Evolutionary conservation across 2,329 filamentous ascomycete species (phyloP).

Genomic region (Fusarium sp.): DNA sequence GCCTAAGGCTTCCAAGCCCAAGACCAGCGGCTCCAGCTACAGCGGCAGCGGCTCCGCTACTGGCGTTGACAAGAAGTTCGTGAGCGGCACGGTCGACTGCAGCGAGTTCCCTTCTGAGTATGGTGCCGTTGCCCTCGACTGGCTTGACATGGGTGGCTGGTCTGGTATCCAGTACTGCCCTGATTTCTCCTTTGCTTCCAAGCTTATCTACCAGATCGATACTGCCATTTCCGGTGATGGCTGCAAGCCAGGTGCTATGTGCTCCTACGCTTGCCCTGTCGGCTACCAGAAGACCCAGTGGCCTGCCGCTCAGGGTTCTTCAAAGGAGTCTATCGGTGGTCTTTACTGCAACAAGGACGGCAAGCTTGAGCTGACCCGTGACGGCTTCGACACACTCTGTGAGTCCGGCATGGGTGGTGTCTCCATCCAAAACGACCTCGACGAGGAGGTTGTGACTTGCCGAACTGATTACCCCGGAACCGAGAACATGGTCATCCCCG

Average conservation of each 20-base stretch:
- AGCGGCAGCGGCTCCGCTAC: slow-evolving; percentile 43
- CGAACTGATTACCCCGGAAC: slow-evolving; percentile 96
- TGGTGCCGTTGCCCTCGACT: slow-evolving; percentile 77
- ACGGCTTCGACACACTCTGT: slow-evolving; percentile 76
- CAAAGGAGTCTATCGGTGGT: slow-evolving; percentile 88
- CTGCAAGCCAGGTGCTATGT: slow-evolving; percentile 76
- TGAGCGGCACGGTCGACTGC: slow-evolving; percentile 78
- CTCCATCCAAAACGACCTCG: slow-evolving; percentile 79
- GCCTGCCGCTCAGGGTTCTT: slow-evolving; percentile 80
- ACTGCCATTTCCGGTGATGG: slow-evolving; percentile 69
- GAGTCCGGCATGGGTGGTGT: slow-evolving; percentile 77
- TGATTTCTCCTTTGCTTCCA: slow-evolving; percentile 59
- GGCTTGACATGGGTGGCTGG: slow-evolving; percentile 79
- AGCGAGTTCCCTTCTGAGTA: slow-evolving; percentile 80
- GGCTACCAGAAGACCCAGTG: slow-evolving; percentile 95
- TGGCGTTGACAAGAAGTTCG: slow-evolving; percentile 77
- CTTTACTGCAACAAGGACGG: slow-evolving; percentile 79
- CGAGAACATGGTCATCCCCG: slow-evolving; percentile 86
- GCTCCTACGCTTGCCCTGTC: slow-evolving; percentile 92
- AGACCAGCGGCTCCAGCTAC: slow-evolving; percentile 40
- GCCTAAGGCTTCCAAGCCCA: slow-evolving; percentile 25
- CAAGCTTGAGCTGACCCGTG: slow-evolving; percentile 81
- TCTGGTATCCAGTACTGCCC: slow-evolving; percentile 78
- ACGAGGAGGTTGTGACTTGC: slow-evolving; percentile 77
- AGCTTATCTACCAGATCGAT: slow-evolving; percentile 72